Evolutionary conservation across 2,329 filamentous ascomycete genomes (phyloP), one percentile per base, ranked within the genome.

Genomic region (Fusarium caatingaense): DNA sequence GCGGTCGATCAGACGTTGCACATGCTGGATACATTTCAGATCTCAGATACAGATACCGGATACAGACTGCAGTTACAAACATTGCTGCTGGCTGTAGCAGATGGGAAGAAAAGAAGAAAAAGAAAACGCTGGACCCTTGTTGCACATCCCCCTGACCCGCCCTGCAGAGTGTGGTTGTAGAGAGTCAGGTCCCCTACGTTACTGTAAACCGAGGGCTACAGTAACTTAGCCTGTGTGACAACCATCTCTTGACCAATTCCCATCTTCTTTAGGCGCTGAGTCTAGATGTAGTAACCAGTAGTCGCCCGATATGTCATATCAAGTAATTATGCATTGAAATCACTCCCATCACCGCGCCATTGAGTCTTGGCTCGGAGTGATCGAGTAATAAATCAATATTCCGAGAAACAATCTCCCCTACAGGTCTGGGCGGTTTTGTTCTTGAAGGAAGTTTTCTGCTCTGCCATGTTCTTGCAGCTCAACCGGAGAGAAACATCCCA

Each of bases 81-180:
- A 58, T 56, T 46, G 32, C 46, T 37, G 34, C 34, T 37, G 34
- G 34, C 34, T 50, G 34, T 27, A 56, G 49, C 44, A 64, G 37
- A 49, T 28, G 23, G 32, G 30, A 60, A 28, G 40, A 41, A 21
- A 50, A 37, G 21, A 34, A 44, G 32, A 45, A 42, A 28, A 53
- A 41, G 48, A 71, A 71, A 71, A 71, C 44, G 59, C 34, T 71
- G 68, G 56, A 71, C 64, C 66, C 72, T 57, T 72, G 72, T 53
- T 62, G 72, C 69, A 60, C 71, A 74, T 74, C 71, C 72, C 72
- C 72, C 72, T 72, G 71, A 60, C 67, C 67, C 60, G 56, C 54
- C 44, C 13, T 53, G 41, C 50, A 55, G 46, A 66, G 49, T 63
- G 60, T 64, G 55, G 71, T 55, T 53, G 60, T 57, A 49, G 60